These are phyloP conservation scores for Gaeumannomyces sp. DNA, from an alignment of 2,329 filamentous ascomycete genomes.

Conservation along the genomic window DNA sequence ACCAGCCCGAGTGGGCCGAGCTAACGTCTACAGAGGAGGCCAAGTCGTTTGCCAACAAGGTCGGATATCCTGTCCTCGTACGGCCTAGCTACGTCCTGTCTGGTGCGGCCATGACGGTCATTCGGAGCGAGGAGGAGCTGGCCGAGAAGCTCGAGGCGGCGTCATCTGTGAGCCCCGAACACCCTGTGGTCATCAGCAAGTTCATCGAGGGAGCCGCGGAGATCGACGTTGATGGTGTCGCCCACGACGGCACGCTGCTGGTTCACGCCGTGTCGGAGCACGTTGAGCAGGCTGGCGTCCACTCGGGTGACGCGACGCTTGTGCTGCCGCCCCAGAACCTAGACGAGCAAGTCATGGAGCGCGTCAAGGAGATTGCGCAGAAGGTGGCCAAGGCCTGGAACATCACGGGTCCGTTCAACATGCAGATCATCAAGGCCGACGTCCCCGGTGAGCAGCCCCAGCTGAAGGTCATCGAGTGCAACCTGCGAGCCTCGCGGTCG, in stretches of 20 bases:
- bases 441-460: constrained; percentile 66
- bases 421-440: constrained; percentile 95
- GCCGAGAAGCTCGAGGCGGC: constrained; percentile 93
- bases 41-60: constrained; percentile 76
- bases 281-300: constrained; percentile 93
- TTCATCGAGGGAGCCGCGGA: constrained; percentile 96
- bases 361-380: constrained; percentile 89
- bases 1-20: constrained; percentile 98
- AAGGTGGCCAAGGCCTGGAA: constrained; percentile 97
- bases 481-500: constrained; percentile 91
- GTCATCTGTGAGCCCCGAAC: constrained; percentile 84
- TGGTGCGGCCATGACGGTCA: constrained; percentile 97
- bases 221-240: constrained; percentile 93
- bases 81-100: constrained; percentile 94
- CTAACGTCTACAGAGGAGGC: constrained; percentile 83
- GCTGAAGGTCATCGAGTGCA: constrained; percentile 97
- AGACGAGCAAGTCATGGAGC: constrained; percentile 69
- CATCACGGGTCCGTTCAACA: constrained; percentile 97
- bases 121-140: constrained; percentile 78
- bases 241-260: constrained; percentile 76
- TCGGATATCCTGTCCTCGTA: constrained; percentile 91
- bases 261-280: constrained; percentile 93
- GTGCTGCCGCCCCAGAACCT: constrained; percentile 82
- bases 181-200: constrained; percentile 96
- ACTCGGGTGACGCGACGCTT: constrained; percentile 94